Percentiles rank a stretch among this genome's conserved stretches.
These are phyloP conservation scores for Phlegmacium glaucopus DNA, from an alignment of 768 basidiomycete species.

Conservation along the genomic window DNA sequence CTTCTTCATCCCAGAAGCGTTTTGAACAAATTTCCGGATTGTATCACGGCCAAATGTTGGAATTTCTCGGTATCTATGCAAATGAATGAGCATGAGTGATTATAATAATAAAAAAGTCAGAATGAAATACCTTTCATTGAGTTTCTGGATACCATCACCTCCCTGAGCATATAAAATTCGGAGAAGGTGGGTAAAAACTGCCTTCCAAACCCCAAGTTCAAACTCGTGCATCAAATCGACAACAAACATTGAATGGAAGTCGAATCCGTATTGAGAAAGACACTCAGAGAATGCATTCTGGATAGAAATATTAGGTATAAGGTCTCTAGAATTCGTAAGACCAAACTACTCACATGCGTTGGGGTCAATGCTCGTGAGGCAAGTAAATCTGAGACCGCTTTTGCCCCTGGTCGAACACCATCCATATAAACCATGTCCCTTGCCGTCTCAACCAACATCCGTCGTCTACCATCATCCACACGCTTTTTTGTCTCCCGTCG, in stretches of 20 bases:
- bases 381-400: slow-evolving; percentile 2
- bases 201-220: slow-evolving; percentile 32
- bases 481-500: background rate
- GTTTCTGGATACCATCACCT: slow-evolving; percentile 9
- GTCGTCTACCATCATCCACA: slow-evolving; percentile 4
- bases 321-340: too few relatives aligned
- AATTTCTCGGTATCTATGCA: slow-evolving; percentile 6
- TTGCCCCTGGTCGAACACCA: slow-evolving; percentile 2
- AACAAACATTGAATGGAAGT: slow-evolving; percentile 23
- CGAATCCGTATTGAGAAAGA: slow-evolving; percentile 11
- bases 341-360: slow-evolving; percentile 6
- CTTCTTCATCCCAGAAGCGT: slow-evolving; percentile 14
- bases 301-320: background rate
- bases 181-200: slow-evolving; percentile 25
- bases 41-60: slow-evolving; percentile 21
- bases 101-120: background rate
- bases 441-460: slow-evolving; percentile 2
- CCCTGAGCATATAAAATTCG: slow-evolving; percentile 20
- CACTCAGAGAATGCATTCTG: slow-evolving; percentile 27
- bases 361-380: slow-evolving; percentile 5
- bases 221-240: slow-evolving; percentile 33
- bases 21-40: slow-evolving; percentile 16
- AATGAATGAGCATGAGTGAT: background rate
- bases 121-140: slow-evolving; percentile 21
- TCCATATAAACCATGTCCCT: slow-evolving; percentile 5